These are phyloP conservation scores for Lasiosphaeriaceae sp. DNA, from an alignment of 495 filamentous ascomycete genomes.

Conservation along the genomic window DNA sequence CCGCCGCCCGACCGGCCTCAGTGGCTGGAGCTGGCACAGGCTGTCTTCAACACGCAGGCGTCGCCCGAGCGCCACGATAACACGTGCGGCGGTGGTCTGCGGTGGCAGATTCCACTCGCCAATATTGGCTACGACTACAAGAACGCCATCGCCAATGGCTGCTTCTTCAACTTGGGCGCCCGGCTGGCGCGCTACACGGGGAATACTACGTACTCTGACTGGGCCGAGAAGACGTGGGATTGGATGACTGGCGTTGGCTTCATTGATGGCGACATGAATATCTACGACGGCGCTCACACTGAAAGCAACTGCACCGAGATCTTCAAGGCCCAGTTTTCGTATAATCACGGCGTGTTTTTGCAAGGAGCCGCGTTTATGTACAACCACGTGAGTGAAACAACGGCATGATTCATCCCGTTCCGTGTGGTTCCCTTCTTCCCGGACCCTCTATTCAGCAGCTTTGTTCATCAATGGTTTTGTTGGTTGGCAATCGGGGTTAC, in stretches of 20 bases:
- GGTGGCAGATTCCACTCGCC: slow-evolving; percentile 71
- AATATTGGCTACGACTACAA: slow-evolving; percentile 77
- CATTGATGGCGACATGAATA: slow-evolving; percentile 46
- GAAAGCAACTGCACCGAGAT: slow-evolving; percentile 54
- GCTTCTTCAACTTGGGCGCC: slow-evolving; percentile 76
- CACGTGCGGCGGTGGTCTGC: slow-evolving; percentile 64
- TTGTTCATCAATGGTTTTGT: too few relatives aligned
- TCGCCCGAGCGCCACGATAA: slow-evolving; percentile 49
- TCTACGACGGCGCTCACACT: slow-evolving; percentile 67
- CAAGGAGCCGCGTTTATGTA: slow-evolving; percentile 72
- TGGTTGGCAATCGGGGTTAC: too few relatives aligned
- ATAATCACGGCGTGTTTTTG: slow-evolving; percentile 64
- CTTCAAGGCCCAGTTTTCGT: slow-evolving; percentile 60
- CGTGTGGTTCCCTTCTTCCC: too few relatives aligned
- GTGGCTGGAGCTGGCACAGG: slow-evolving; percentile 68
- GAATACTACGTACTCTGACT: slow-evolving; percentile 71
- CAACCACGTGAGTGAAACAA: slow-evolving; percentile 49
- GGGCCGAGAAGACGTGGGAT: slow-evolving; percentile 67
- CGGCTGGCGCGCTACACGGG: slow-evolving; percentile 68
- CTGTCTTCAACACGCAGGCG: slow-evolving; percentile 67
- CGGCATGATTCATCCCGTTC: too few relatives aligned
- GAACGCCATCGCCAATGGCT: slow-evolving; percentile 66
- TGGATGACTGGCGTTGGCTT: slow-evolving; percentile 65
- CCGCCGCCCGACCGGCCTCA: slow-evolving; percentile 50
- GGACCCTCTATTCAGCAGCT: too few relatives aligned